phyloP scores from a whole-genome alignment of 768 basidiomycete species.

The Ramaria rubella region DNA sequence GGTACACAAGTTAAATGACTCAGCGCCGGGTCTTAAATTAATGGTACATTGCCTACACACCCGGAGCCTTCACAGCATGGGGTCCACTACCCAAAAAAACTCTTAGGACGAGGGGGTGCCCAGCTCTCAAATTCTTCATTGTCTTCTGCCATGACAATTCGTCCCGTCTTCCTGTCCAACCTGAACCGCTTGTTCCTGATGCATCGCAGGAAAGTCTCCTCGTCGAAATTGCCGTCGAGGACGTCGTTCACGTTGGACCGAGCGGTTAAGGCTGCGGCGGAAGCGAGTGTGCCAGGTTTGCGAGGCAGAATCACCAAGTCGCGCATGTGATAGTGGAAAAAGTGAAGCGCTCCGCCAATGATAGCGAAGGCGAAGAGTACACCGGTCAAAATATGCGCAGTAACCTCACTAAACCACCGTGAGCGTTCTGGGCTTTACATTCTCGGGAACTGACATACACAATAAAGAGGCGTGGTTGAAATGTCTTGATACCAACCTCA shows the following conservation, averaged over 20 bases:
- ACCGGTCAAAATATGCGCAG: constrained; percentile 37
- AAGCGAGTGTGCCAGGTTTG: constrained; percentile 49
- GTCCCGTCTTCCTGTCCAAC: constrained; percentile 42
- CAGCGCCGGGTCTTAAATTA: no score
- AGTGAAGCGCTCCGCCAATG: constrained; percentile 37
- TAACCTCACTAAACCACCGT: constrained; percentile 30
- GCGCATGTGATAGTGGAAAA: constrained; percentile 41
- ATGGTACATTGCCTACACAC: no score
- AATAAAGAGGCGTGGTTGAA: constrained; percentile 42
- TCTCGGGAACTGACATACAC: constrained; percentile 28
- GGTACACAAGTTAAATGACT: no score
- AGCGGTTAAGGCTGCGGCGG: constrained; percentile 48
- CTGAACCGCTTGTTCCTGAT: constrained; percentile 43
- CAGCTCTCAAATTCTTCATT: neutral
- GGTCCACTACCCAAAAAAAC: no score
- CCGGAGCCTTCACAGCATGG: no score
- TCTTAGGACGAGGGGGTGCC: no score
- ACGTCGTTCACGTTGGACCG: constrained; percentile 50
- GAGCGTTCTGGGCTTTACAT: neutral
- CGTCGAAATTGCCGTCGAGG: constrained; percentile 50
- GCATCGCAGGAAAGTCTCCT: constrained; percentile 34
- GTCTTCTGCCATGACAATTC: constrained; percentile 50
- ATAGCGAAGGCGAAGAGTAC: constrained; percentile 41
- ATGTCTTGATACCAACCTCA: constrained; percentile 36
- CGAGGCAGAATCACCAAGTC: constrained; percentile 39